phyloP scores from a whole-genome alignment of 2,329 filamentous ascomycete genomes.

The Dendryphion nanum region DNA sequence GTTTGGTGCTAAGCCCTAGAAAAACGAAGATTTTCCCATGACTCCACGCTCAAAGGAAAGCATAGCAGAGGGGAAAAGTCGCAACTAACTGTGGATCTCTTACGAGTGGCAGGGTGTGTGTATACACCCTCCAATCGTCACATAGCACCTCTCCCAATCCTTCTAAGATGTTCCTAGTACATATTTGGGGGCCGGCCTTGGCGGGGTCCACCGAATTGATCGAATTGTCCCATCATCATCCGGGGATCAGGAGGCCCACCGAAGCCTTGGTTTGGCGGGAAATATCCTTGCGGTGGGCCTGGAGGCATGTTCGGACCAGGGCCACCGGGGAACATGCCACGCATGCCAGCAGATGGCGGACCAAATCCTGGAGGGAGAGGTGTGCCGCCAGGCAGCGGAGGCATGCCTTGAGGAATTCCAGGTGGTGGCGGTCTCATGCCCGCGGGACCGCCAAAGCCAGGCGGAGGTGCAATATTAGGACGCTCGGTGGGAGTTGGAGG shows the following conservation, averaged over 20 bases:
- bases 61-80: too few relatives aligned
- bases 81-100: too few relatives aligned
- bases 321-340: slow-evolving; percentile 26
- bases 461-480: slow-evolving; percentile 35
- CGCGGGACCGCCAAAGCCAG: slow-evolving; percentile 31
- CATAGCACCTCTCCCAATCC: too few relatives aligned
- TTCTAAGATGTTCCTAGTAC: slow-evolving; percentile 30
- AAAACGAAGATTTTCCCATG: too few relatives aligned
- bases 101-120: too few relatives aligned
- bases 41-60: too few relatives aligned
- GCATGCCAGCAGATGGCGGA: slow-evolving; percentile 26
- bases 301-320: slow-evolving; percentile 22
- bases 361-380: slow-evolving; percentile 37
- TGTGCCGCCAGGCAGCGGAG: slow-evolving; percentile 36
- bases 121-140: too few relatives aligned
- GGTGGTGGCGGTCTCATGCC: slow-evolving; percentile 37
- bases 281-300: slow-evolving; percentile 37
- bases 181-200: slow-evolving; percentile 32
- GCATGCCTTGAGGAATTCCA: slow-evolving; percentile 17
- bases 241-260: slow-evolving; percentile 31
- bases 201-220: slow-evolving; percentile 31
- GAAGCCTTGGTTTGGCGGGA: slow-evolving; percentile 30
- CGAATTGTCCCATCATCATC: slow-evolving; percentile 34
- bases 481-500: slow-evolving; percentile 37
- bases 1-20: too few relatives aligned